phyloP scores from a whole-genome alignment of 2,329 filamentous ascomycete genomes.

The Microdochium nivale region DNA sequence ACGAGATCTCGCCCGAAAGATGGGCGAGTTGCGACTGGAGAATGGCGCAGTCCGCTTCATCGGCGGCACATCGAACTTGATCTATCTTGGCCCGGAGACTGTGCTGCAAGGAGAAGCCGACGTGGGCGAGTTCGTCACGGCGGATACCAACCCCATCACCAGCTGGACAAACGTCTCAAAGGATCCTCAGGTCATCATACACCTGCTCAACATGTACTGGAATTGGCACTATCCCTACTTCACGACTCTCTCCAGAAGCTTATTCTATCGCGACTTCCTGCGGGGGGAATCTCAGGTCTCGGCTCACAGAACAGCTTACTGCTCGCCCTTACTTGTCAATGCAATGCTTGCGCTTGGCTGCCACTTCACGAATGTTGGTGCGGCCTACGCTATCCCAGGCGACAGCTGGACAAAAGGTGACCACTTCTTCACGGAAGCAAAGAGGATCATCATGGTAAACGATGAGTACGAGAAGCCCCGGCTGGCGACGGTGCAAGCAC shows the following conservation, averaged over 20 bases:
- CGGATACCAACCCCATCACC: constrained; percentile 60
- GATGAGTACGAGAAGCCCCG: constrained; percentile 88
- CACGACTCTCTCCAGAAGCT: constrained; percentile 73
- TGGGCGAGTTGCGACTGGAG: constrained; percentile 82
- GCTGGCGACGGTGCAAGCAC: constrained; percentile 83
- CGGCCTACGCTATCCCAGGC: constrained; percentile 60
- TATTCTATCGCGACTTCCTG: constrained; percentile 82
- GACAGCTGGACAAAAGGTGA: constrained; percentile 85
- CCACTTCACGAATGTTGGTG: constrained; percentile 75
- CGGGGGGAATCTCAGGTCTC: constrained; percentile 52
- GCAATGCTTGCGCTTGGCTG: constrained; percentile 88
- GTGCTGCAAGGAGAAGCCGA: constrained; percentile 30
- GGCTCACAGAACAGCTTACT: constrained; percentile 59
- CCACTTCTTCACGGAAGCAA: constrained; percentile 92
- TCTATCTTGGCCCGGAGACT: constrained; percentile 58
- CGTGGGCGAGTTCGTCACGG: constrained; percentile 35
- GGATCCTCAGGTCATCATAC: constrained; percentile 69
- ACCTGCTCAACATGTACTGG: constrained; percentile 96
- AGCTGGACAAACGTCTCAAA: constrained; percentile 85
- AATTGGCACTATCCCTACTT: constrained; percentile 98
- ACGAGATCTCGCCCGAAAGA: constrained; percentile 78
- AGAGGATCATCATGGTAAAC: constrained; percentile 78
- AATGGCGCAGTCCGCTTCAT: constrained; percentile 87
- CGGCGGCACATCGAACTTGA: constrained; percentile 87
- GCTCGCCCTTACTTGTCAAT: constrained; percentile 84